Evolutionary conservation across 495 filamentous ascomycete species (phyloP).

Genomic region (Penicillium samsonianum): DNA sequence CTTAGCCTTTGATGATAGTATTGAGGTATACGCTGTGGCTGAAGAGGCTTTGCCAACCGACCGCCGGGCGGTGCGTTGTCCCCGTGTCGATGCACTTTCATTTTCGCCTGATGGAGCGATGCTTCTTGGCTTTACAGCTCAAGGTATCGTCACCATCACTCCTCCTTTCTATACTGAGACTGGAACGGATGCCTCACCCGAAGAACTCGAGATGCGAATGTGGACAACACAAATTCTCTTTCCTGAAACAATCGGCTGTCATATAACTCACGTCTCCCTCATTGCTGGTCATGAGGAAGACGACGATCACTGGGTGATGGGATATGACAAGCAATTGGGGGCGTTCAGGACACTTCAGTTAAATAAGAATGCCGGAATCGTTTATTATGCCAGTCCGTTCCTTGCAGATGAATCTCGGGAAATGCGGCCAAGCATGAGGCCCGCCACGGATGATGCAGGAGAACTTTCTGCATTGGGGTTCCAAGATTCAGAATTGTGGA

Average conservation of each 20-base stretch:
- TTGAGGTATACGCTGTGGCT: conserved; percentile 79
- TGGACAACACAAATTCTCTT: conserved; percentile 92
- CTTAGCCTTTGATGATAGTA: conserved; percentile 81
- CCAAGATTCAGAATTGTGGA: conserved; percentile 69
- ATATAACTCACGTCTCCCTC: conserved; percentile 68
- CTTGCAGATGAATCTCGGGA: conserved; percentile 36
- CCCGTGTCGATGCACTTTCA: conserved; percentile 71
- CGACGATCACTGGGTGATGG: conserved; percentile 76
- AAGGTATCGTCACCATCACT: conserved; percentile 74
- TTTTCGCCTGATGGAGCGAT: conserved; percentile 85
- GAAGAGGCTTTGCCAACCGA: conserved; percentile 63
- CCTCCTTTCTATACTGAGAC: conserved; percentile 71
- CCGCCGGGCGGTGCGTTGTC: conserved; percentile 78
- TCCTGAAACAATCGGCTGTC: conserved; percentile 69
- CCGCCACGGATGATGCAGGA: conserved; percentile 65
- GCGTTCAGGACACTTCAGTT: conserved; percentile 76
- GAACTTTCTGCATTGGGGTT: conserved; percentile 79
- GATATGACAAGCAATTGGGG: conserved; percentile 73
- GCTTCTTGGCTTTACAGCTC: conserved; percentile 76
- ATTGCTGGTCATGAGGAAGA: conserved; percentile 68
- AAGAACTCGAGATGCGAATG: conserved; percentile 70
- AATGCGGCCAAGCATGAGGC: conserved; percentile 64
- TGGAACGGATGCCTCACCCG: conserved; percentile 46
- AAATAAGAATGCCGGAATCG: conserved; percentile 74
- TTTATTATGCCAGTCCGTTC: conserved; percentile 76